Conservation (phyloP, 1,284 basidiomycete genomes). For the Austropuccinia psidii region DNA sequence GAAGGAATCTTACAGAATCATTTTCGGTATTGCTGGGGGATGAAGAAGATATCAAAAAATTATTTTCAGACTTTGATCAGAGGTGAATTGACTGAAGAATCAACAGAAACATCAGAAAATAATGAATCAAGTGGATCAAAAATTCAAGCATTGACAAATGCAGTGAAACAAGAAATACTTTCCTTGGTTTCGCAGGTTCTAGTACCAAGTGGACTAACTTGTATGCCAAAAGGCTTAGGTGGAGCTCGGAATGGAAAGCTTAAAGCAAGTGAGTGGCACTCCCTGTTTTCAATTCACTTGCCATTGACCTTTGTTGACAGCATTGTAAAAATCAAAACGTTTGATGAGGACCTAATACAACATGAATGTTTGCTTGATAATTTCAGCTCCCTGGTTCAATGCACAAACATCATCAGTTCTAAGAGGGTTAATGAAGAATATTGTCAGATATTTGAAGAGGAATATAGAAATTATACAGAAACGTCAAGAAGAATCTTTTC, state of each 20-base stretch:
- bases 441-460: not conserved
- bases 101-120: too few relatives aligned
- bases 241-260: conserved; percentile 3
- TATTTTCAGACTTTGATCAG: too few relatives aligned
- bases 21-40: too few relatives aligned
- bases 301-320: conserved; percentile 27
- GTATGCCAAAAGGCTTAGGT: not conserved
- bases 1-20: too few relatives aligned
- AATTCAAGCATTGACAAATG: too few relatives aligned
- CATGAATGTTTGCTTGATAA: conserved; percentile 14
- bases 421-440: not conserved
- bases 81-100: too few relatives aligned
- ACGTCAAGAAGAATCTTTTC: not conserved
- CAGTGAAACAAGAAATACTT: too few relatives aligned
- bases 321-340: not conserved
- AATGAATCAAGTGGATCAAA: too few relatives aligned
- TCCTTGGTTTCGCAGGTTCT: not conserved
- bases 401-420: conserved; percentile 21
- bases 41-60: too few relatives aligned
- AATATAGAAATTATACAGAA: not conserved
- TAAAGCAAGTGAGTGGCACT: conserved; percentile 14
- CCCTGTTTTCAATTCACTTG: conserved; percentile 18
- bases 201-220: not conserved
- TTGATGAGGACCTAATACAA: not conserved
- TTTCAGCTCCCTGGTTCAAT: conserved; percentile 27